Percentiles rank a stretch among this genome's conserved stretches.
Evolutionary conservation across 2,329 filamentous ascomycete genomes (phyloP).

Genomic region (Sarocladium strictum): DNA sequence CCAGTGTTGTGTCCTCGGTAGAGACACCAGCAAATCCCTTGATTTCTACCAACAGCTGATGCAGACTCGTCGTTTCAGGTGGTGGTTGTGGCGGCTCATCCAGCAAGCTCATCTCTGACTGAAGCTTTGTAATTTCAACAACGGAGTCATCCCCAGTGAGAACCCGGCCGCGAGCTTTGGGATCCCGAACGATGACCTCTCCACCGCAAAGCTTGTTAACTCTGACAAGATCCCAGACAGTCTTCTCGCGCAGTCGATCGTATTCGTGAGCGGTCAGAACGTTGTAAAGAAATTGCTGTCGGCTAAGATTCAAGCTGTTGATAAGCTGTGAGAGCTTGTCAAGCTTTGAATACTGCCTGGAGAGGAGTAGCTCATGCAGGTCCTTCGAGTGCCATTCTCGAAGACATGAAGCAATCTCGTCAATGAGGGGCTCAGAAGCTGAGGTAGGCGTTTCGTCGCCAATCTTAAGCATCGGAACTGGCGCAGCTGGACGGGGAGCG

Average conservation of each 20-base stretch:
- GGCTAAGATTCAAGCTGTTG: constrained; percentile 72
- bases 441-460: constrained; percentile 95
- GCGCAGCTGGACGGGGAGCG: constrained; percentile 74
- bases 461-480: constrained; percentile 95
- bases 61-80: constrained; percentile 64
- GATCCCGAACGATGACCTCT: constrained; percentile 92
- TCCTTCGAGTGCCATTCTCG: constrained; percentile 98
- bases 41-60: constrained; percentile 79
- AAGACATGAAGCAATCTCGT: constrained; percentile 94
- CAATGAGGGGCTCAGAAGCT: constrained; percentile 80
- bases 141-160: constrained; percentile 90
- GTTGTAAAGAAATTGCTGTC: constrained; percentile 88
- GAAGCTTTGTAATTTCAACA: constrained; percentile 82
- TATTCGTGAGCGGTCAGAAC: constrained; percentile 86
- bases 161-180: constrained; percentile 73
- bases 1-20: constrained; percentile 68
- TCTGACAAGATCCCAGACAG: constrained; percentile 89
- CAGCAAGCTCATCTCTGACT: constrained; percentile 92
- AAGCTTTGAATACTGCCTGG: constrained; percentile 72
- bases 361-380: constrained; percentile 82
- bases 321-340: constrained; percentile 79
- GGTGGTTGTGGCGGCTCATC: constrained; percentile 69
- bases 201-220: constrained; percentile 93
- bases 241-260: constrained; percentile 72
- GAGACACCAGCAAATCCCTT: constrained; percentile 74